A percentile compares a stretch with the other conserved stretches of the same genome.
These are phyloP conservation scores for Brassica incana DNA, from an alignment of 345 rosid genomes.

Conservation along the genomic window DNA sequence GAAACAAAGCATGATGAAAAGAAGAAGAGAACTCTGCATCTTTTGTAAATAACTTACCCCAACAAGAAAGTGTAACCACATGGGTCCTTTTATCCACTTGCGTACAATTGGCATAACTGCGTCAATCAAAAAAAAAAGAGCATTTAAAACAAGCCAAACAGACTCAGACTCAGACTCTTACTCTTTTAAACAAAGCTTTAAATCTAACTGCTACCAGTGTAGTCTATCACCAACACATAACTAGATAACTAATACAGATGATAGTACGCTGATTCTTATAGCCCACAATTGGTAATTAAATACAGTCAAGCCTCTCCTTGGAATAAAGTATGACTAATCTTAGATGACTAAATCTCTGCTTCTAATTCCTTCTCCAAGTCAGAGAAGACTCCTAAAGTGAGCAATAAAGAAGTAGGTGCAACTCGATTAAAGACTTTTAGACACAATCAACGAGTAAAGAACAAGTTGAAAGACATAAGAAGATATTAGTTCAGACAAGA, in stretches of 20 bases:
- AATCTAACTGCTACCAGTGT: background rate
- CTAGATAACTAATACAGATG: background rate
- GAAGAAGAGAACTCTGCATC: slow-evolving; percentile 2
- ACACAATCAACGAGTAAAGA: background rate
- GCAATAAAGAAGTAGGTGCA: background rate
- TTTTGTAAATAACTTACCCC: slow-evolving; percentile 60
- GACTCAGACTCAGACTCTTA: background rate
- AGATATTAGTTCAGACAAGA: background rate
- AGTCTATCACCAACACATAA: slow-evolving; percentile 7
- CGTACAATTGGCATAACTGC: slow-evolving; percentile 86
- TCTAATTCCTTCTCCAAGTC: background rate
- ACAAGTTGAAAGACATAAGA: background rate
- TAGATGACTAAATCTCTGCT: background rate
- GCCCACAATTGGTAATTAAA: background rate
- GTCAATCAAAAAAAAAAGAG: slow-evolving; percentile 1
- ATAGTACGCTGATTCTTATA: background rate
- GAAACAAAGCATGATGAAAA: background rate
- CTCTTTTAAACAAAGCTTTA: slow-evolving; percentile 6
- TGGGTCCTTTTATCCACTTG: slow-evolving; percentile 78
- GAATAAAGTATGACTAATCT: background rate
- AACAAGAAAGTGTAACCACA: slow-evolving; percentile 93
- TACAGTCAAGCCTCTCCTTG: background rate
- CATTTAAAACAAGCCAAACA: background rate
- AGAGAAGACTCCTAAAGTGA: background rate
- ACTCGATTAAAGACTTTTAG: background rate